Evolutionary conservation across 805 yeast species (phyloP).

Genomic region (Ogataea allantospora): DNA sequence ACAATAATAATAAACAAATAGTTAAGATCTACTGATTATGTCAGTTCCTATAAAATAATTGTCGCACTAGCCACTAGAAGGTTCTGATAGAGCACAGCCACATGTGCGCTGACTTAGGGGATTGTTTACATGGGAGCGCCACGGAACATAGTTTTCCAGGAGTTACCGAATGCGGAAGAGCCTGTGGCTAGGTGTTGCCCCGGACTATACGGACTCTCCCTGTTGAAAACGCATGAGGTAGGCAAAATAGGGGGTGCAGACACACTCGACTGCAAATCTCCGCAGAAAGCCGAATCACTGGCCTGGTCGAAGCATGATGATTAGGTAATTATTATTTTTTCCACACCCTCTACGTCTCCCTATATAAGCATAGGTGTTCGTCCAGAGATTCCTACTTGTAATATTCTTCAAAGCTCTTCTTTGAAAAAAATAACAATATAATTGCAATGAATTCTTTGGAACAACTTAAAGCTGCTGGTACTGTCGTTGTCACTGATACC

Average conservation of each 20-base stretch:
- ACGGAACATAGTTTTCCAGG: slow-evolving; percentile 15
- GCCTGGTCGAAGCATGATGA: not conserved
- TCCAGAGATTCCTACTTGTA: slow-evolving; percentile 2
- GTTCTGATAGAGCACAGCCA: not conserved
- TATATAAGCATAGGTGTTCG: slow-evolving; percentile 6
- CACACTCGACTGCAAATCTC: not conserved
- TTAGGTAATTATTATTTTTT: slow-evolving; percentile 6
- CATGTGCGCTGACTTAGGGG: not conserved
- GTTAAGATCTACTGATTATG: not conserved
- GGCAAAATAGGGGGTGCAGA: too few species aligned
- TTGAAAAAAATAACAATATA: slow-evolving; percentile 3
- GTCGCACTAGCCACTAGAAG: slow-evolving; percentile 1
- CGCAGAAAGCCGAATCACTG: slow-evolving; percentile 3
- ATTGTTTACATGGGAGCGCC: slow-evolving; percentile 5
- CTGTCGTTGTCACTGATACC: slow-evolving; percentile 96
- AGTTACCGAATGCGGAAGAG: slow-evolving; percentile 1
- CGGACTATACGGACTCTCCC: slow-evolving; percentile 2
- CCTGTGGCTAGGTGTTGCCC: slow-evolving; percentile 5
- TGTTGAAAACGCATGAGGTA: too few species aligned
- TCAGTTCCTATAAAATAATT: too few species aligned
- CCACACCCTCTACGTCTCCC: not conserved
- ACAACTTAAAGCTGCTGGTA: slow-evolving; percentile 91
- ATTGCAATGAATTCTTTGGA: slow-evolving; percentile 64
- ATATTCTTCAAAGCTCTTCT: not conserved
- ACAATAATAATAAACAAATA: slow-evolving; percentile 2